Percentiles rank a stretch among this genome's conserved stretches.
Conservation (phyloP, 148 eudicot species). For the Spergularia marina region DNA sequence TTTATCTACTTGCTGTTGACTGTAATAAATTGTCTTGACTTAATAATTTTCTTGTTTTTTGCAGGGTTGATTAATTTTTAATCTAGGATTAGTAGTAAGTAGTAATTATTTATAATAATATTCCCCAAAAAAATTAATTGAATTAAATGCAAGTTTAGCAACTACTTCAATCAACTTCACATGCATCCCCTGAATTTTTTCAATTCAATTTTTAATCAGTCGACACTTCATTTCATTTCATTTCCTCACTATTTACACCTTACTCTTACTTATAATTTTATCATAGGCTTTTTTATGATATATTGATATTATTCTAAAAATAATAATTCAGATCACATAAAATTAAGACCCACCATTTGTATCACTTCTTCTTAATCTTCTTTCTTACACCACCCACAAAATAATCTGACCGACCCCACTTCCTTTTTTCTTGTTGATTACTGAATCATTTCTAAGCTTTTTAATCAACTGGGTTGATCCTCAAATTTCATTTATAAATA, state of each 20-base stretch:
- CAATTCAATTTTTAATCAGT: conserved; percentile 21
- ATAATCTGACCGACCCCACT: background rate
- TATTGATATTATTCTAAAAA: background rate
- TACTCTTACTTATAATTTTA: background rate
- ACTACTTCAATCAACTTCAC: conserved; percentile 33
- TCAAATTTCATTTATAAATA: conserved; percentile 6
- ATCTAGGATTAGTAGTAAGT: background rate
- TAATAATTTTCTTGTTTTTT: background rate
- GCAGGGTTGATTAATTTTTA: conserved; percentile 9
- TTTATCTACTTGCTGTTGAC: background rate
- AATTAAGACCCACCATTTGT: background rate
- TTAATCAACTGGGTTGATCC: conserved; percentile 7
- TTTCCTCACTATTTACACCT: background rate
- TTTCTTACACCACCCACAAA: background rate
- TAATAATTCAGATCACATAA: background rate
- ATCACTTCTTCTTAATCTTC: background rate
- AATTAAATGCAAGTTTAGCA: conserved; percentile 24
- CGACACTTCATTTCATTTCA: conserved; percentile 30
- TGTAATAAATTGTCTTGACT: background rate
- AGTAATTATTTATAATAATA: background rate
- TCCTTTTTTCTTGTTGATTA: background rate
- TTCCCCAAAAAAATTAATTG: background rate
- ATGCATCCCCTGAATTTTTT: conserved; percentile 25
- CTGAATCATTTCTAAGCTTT: background rate
- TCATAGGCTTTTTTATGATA: background rate